A percentile compares a stretch with the other conserved stretches of the same genome.
Evolutionary conservation across 805 yeast species (phyloP).

Genomic region (Candida saitoana): DNA sequence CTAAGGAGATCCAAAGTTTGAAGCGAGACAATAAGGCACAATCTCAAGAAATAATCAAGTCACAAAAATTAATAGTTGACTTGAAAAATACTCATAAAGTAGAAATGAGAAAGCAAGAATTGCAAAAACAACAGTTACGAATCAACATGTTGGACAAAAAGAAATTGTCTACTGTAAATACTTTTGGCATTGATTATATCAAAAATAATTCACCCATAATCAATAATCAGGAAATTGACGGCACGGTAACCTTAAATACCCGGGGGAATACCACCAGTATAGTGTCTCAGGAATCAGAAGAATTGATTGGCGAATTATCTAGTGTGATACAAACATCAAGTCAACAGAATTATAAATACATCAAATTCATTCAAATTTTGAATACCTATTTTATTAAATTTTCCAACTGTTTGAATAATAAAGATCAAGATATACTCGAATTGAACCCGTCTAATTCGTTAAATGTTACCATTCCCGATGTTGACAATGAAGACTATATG

Average conservation of each 20-base stretch:
- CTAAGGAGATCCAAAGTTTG: slow-evolving; percentile 15
- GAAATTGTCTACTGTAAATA: slow-evolving; percentile 23
- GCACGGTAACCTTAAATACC: slow-evolving; percentile 1
- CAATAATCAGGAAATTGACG: slow-evolving; percentile 14
- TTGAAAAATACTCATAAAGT: slow-evolving; percentile 24
- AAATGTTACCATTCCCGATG: slow-evolving; percentile 11
- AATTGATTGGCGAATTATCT: slow-evolving; percentile 12
- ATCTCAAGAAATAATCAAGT: slow-evolving; percentile 23
- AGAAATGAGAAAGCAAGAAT: slow-evolving; percentile 29
- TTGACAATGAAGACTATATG: slow-evolving; percentile 13
- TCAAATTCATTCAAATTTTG: slow-evolving; percentile 25
- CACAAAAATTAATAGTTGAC: slow-evolving; percentile 13
- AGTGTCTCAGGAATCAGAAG: slow-evolving; percentile 7
- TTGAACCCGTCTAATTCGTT: slow-evolving; percentile 31
- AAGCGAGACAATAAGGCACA: slow-evolving; percentile 21
- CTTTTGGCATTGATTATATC: slow-evolving; percentile 27
- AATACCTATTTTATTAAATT: slow-evolving; percentile 25
- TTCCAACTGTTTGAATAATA: slow-evolving; percentile 20
- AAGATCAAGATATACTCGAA: slow-evolving; percentile 13
- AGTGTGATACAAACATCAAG: slow-evolving; percentile 33
- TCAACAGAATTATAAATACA: slow-evolving; percentile 33
- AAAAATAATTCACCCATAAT: slow-evolving; percentile 31
- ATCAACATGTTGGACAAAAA: slow-evolving; percentile 30
- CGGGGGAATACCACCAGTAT: slow-evolving; percentile 5
- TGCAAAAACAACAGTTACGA: slow-evolving; percentile 29